phyloP scores from a whole-genome alignment of 192 early-diverging fungal genomes.

The Phlyctochytrium bullatum region DNA sequence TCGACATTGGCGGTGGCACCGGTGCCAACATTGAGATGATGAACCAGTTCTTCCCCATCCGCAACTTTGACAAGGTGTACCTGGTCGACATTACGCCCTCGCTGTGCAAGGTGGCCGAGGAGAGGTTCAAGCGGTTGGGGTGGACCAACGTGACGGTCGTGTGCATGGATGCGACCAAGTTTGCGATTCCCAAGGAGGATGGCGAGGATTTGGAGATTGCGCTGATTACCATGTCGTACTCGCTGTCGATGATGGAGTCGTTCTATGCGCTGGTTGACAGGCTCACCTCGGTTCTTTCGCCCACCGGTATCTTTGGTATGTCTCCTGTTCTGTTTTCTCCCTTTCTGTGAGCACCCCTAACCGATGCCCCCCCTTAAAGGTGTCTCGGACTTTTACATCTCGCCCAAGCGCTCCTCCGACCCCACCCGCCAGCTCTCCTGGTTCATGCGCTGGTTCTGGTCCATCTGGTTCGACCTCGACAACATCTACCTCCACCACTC shows the following conservation, averaged over 20 bases:
- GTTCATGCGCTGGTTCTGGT: conserved; percentile 82
- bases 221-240: conserved; percentile 84
- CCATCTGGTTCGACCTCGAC: conserved; percentile 84
- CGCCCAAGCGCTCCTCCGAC: conserved; percentile 51
- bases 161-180: conserved; percentile 74
- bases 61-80: conserved; percentile 74
- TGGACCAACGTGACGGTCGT: conserved; percentile 80
- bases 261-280: conserved; percentile 69
- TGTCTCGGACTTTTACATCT: conserved; percentile 80
- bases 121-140: conserved; percentile 70
- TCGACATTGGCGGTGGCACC: conserved; percentile 55
- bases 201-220: conserved; percentile 64
- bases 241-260: conserved; percentile 82
- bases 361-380: conserved; percentile 34
- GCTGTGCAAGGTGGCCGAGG: conserved; percentile 71
- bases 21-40: conserved; percentile 60
- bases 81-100: conserved; percentile 81
- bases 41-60: conserved; percentile 70
- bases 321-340: not conserved
- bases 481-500: conserved; percentile 76
- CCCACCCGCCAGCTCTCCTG: conserved; percentile 69
- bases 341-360: conserved; percentile 6
- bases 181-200: conserved; percentile 60
- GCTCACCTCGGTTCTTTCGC: conserved; percentile 54
- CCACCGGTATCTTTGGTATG: conserved; percentile 64